phyloP scores from a whole-genome alignment of 305 asterid species.

The Plantago coronopus region DNA sequence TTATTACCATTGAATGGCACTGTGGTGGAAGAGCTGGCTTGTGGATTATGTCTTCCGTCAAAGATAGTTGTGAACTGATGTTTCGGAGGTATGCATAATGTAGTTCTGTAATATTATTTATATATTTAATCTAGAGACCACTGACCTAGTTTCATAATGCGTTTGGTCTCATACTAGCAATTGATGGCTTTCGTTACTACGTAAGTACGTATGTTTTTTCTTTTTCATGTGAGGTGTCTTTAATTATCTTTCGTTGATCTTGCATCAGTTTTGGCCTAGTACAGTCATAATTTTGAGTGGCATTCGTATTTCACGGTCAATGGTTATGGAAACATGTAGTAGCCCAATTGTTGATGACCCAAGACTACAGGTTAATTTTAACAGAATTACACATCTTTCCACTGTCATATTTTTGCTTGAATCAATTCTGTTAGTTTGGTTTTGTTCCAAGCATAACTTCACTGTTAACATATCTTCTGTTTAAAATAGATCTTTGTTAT shows the following conservation, averaged over 20 bases:
- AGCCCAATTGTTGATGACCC: too few species aligned
- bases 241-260: background rate
- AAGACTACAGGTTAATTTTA: too few species aligned
- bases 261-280: background rate
- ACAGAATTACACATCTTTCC: background rate
- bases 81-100: conserved; percentile 32
- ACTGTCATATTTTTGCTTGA: background rate
- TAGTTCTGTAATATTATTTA: conserved; percentile 18
- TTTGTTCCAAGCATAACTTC: background rate
- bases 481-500: too few species aligned
- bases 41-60: conserved; percentile 64
- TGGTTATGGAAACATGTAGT: too few species aligned
- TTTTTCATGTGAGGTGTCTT: background rate
- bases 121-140: conserved; percentile 7
- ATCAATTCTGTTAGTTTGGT: background rate
- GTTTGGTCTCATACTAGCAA: background rate
- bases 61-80: conserved; percentile 39
- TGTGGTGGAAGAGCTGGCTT: conserved; percentile 44
- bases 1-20: conserved; percentile 44
- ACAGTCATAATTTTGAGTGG: background rate
- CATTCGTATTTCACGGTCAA: too few species aligned
- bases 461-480: too few species aligned
- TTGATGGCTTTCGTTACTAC: background rate
- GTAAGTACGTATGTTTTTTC: background rate
- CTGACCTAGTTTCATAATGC: conserved; percentile 12